Evolutionary conservation across 192 early-diverging fungal species (phyloP).

Genomic region (Backusella luteola): DNA sequence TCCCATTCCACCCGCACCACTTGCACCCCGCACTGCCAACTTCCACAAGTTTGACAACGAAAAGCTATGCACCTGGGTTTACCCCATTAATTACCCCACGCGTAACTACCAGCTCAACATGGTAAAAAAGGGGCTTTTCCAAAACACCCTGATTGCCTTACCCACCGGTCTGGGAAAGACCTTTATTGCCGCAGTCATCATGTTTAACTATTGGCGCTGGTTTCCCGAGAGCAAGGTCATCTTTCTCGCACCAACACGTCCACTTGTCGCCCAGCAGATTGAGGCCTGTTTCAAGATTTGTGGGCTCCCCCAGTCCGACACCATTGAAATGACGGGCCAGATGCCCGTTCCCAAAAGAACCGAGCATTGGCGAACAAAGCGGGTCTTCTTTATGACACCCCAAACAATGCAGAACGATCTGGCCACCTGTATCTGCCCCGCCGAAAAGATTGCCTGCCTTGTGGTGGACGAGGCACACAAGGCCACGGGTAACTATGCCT

Average conservation of each 20-base stretch:
- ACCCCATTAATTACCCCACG: conserved; percentile 66
- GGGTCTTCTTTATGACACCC: conserved; percentile 87
- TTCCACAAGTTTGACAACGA: conserved; percentile 52
- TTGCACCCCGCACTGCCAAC: conserved; percentile 22
- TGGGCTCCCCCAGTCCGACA: conserved; percentile 67
- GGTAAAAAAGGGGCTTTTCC: conserved; percentile 68
- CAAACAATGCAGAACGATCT: conserved; percentile 89
- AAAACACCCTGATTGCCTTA: conserved; percentile 86
- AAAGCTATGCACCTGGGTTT: conserved; percentile 65
- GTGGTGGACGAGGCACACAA: conserved; percentile 93
- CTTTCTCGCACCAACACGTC: conserved; percentile 92
- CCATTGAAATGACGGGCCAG: conserved; percentile 69
- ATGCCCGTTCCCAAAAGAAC: conserved; percentile 43
- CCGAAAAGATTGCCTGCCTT: conserved; percentile 60
- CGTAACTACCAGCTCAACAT: conserved; percentile 92
- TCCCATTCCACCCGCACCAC: conserved; percentile 14
- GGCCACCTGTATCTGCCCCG: conserved; percentile 60
- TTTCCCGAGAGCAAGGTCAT: conserved; percentile 83
- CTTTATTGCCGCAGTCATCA: conserved; percentile 92
- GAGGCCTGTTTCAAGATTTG: conserved; percentile 81
- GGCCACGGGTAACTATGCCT: conserved; percentile 83
- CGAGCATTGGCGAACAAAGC: conserved; percentile 59
- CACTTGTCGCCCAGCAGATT: conserved; percentile 90
- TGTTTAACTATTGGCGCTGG: conserved; percentile 90
- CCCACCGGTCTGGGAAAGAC: conserved; percentile 92